A percentile compares a stretch with the other conserved stretches of the same genome.
Evolutionary conservation across 116 monocot species (phyloP).

Genomic region (Cymodocea nodosa): DNA sequence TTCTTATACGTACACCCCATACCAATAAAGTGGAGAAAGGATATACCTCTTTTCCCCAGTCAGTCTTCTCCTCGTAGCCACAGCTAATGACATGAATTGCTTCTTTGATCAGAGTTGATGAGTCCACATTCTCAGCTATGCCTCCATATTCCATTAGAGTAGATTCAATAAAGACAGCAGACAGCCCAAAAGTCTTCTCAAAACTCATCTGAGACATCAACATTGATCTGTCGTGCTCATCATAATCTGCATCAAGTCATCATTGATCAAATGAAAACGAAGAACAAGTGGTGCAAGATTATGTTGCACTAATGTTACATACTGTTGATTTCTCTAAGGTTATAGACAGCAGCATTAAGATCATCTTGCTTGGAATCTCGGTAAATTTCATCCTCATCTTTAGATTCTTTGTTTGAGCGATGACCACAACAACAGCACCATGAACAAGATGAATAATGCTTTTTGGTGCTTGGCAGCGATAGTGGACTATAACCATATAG

Average conservation of each 20-base stretch:
- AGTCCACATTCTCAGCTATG: conserved; percentile 52
- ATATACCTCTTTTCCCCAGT: conserved; percentile 96
- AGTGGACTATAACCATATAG: conserved; percentile 93
- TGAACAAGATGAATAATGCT: conserved; percentile 58
- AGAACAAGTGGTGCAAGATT: not conserved
- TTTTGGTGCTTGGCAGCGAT: conserved; percentile 59
- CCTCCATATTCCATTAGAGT: conserved; percentile 94
- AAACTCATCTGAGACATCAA: conserved; percentile 92
- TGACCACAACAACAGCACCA: conserved; percentile 53
- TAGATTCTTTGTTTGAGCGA: conserved; percentile 38
- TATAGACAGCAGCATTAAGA: conserved; percentile 89
- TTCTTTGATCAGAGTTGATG: conserved; percentile 78
- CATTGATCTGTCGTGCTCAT: conserved; percentile 77
- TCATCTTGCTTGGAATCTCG: conserved; percentile 66
- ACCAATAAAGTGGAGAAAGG: not conserved
- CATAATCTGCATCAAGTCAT: conserved; percentile 50
- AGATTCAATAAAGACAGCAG: conserved; percentile 91
- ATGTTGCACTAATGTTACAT: conserved; percentile 8
- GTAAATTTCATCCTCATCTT: conserved; percentile 41
- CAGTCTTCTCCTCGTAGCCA: conserved; percentile 97
- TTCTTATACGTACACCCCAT: not conserved
- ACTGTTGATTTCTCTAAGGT: conserved; percentile 91
- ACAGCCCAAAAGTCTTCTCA: conserved; percentile 90
- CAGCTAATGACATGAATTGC: conserved; percentile 99
- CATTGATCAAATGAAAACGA: not conserved